A percentile compares a stretch with the other conserved stretches of the same genome.
Evolutionary conservation across 768 basidiomycete genomes (phyloP).

Genomic region (Agrocybe praecox): DNA sequence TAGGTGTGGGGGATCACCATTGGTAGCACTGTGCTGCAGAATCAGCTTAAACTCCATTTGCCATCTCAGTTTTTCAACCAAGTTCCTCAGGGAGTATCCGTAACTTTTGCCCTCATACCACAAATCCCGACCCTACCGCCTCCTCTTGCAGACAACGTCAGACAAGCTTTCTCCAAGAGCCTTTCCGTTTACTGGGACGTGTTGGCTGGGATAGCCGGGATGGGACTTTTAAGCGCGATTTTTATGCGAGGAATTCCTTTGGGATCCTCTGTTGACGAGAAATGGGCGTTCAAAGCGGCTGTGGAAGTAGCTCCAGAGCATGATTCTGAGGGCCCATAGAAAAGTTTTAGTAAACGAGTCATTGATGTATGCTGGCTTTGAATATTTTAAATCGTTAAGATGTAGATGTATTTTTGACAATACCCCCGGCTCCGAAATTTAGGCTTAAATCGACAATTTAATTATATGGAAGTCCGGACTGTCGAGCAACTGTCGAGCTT

Average conservation of each 20-base stretch:
- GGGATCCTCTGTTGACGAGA: conserved; percentile 29
- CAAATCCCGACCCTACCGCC: conserved; percentile 34
- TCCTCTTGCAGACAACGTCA: conserved; percentile 33
- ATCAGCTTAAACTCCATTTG: conserved; percentile 43
- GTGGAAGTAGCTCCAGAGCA: no score
- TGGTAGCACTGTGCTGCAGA: conserved; percentile 52
- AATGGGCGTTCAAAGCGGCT: conserved; percentile 18
- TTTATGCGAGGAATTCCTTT: conserved; percentile 36
- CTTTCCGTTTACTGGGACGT: conserved; percentile 44
- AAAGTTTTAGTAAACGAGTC: no score
- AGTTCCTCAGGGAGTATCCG: conserved; percentile 27
- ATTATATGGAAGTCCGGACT: no score
- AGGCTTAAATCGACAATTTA: no score
- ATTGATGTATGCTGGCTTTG: no score
- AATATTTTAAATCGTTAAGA: no score
- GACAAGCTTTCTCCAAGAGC: conserved; percentile 41
- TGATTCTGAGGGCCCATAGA: no score
- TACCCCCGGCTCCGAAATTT: no score
- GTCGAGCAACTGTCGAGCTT: no score
- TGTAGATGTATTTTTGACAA: no score
- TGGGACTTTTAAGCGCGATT: conserved; percentile 35
- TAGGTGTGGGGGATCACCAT: conserved; percentile 57
- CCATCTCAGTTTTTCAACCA: conserved; percentile 37
- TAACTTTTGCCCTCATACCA: conserved; percentile 49
- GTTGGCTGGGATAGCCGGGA: conserved; percentile 38